Evolutionary conservation across 2,329 filamentous ascomycete genomes (phyloP), one percentile per base, ranked within the genome.

Genomic region (Epichloe amarillans): DNA sequence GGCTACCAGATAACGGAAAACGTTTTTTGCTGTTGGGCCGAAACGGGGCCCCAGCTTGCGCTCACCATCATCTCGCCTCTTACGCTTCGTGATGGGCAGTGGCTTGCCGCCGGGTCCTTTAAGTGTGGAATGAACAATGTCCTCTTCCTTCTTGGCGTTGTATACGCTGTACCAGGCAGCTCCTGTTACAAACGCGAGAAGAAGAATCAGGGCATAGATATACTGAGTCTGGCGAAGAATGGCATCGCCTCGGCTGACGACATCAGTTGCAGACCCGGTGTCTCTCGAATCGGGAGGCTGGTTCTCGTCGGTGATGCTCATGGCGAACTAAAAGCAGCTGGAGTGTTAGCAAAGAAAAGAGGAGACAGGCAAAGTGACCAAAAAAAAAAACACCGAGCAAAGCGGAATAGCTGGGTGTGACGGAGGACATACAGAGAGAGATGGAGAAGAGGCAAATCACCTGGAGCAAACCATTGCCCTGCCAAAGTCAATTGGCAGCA

Each of bases 91-190:
- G 47, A 73, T 64, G n/a, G 88, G 89, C 50, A 96, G 72, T 36
- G 88, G 88, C 65, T 94, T 90, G 57, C 90, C 91, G 51, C 88
- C 90, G 1, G 90, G 89, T n/a, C 90, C 90, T 49, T 76, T 82
- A 56, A 78, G 67, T 35, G 66, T 72, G 21, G 73, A 76, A 49
- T 66, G 64, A 21, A 71, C 62, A 37, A 71, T 61, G 55, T 73
- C 69, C 38, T 76, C 74, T 52, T 72, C 70, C 49, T 70, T 74
- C 56, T 70, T 72, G 33, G 74, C 71, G 51, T 70, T 72, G 61
- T 73, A 65, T 41, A 80, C 69, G 60, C 75, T 78, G 62, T 79
- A 73, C 54, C 72, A 68, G 36, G 72, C 73, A 43, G 75, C 72
- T 50, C 73, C 65, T 39, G 70, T 55, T 53, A 80, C 66, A 58